These are phyloP conservation scores for Mortierella hygrophila DNA, from an alignment of 192 early-diverging fungal species.

Conservation along the genomic window DNA sequence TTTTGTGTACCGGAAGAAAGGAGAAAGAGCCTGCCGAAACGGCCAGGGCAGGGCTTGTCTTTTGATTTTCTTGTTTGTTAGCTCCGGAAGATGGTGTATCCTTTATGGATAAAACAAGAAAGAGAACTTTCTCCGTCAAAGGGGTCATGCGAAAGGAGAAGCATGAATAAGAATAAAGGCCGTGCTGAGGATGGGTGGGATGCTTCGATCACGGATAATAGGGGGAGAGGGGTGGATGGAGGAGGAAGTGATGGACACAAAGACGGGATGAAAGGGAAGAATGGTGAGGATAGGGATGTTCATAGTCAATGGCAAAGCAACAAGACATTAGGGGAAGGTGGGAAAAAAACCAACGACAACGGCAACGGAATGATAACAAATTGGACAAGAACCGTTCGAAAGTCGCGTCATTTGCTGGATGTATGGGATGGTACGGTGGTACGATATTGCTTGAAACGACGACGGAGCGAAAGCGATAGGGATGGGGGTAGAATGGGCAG, in stretches of 20 bases:
- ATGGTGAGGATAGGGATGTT: not conserved
- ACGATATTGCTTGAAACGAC: not conserved
- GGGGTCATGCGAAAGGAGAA: not conserved
- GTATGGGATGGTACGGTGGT: not conserved
- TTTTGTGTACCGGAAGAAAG: not conserved
- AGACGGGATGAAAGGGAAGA: too few species aligned
- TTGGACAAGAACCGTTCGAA: not conserved
- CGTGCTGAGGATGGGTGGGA: not conserved
- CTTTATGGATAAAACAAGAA: not conserved
- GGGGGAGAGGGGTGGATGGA: not conserved
- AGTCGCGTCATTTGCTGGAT: not conserved
- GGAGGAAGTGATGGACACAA: too few species aligned
- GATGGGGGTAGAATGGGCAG: not conserved
- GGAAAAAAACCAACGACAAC: not conserved
- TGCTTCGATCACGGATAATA: not conserved
- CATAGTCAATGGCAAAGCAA: not conserved
- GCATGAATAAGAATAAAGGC: not conserved
- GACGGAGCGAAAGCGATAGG: not conserved
- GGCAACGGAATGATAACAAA: not conserved
- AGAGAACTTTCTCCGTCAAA: not conserved
- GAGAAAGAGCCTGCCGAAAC: not conserved
- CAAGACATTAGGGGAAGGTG: slow-evolving; percentile 1
- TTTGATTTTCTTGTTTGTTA: not conserved
- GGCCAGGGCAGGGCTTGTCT: not conserved
- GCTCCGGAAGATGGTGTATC: not conserved